Conservation (phyloP, 148 eudicot genomes). For the Cornus florida region DNA sequence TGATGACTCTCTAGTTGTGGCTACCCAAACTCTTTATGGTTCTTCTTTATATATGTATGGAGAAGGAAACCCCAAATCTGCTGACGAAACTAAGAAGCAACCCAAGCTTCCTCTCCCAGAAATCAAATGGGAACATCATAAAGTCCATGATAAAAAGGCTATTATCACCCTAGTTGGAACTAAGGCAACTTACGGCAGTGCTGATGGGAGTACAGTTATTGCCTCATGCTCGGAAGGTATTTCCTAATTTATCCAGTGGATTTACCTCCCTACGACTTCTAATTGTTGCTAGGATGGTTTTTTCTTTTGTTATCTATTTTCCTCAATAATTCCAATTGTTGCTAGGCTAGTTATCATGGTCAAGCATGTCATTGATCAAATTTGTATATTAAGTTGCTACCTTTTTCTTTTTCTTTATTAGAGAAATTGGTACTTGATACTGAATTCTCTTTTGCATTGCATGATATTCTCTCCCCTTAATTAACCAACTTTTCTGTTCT, state of each 20-base stretch:
- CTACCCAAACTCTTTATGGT: constrained; percentile 67
- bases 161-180: constrained; percentile 66
- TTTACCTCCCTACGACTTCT: not conserved
- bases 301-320: too few relatives aligned
- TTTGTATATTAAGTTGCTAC: not conserved
- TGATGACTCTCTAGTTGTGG: constrained; percentile 82
- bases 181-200: constrained; percentile 78
- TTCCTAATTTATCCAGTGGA: constrained; percentile 5
- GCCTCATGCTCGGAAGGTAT: constrained; percentile 95
- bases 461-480: not conserved
- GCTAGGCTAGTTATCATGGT: constrained; percentile 1
- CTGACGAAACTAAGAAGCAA: constrained; percentile 61
- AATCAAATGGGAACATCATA: constrained; percentile 87
- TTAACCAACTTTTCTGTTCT: not conserved
- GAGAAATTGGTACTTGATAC: not conserved
- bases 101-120: constrained; percentile 77
- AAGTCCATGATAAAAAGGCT: constrained; percentile 72
- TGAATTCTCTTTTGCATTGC: not conserved
- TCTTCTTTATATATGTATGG: constrained; percentile 87
- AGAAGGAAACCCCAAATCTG: constrained; percentile 64
- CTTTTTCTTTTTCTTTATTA: not conserved
- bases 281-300: not conserved
- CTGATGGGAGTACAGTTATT: constrained; percentile 90
- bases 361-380: constrained; percentile 5
- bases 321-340: not conserved